Base-by-base conservation (phyloP, 176 grass and related monocot genomes). In the Aegilops tauschii region DNA sequence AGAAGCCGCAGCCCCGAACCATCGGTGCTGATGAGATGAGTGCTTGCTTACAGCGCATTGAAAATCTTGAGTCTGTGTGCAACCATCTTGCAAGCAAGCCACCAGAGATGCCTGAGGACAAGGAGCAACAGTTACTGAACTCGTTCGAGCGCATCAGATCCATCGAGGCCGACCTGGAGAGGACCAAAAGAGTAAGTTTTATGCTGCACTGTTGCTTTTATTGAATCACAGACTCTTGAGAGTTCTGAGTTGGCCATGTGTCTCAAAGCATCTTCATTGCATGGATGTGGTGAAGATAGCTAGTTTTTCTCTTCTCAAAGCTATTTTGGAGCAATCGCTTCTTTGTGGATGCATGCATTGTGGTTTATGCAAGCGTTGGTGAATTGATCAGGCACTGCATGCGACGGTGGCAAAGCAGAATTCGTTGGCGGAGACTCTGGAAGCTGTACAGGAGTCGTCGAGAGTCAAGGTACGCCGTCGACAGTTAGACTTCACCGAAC, bases 111-210 rank as follows among this genome's bases (percentile, higher is more conserved):
- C 94, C 94, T 5, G 62, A 77, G 61, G 97, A 99, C 66, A 93
- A 99, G 78, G 97, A 99, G 16, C 78, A 42, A 29, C 68, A 90
- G 1, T 67, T 99, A 9, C 31, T 94, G 5, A 92, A 89, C 68
- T 97, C 97, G 11, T 93, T 96, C 2, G 94, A 99, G 72, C 90
- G 97, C 77, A 99, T 99, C 77, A 93, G 87, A 80, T 93, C 82
- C n/a, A 86, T 97, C 75, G 94, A 99, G 81, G 90, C 83, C 79
- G 97, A 99, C 71, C 94, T 93, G 61, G 89, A 93, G 63, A 91
- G 64, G 87, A 95, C 94, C 65, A 93, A 91, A 76, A 88, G 90
- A 30, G 94, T 93, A 95, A 87, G 87, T 12, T 37, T 10, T 42
- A 10, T 9, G 2, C 39, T 10, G 39, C 8, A 42, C 39, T 42